Evolutionary conservation across 148 eudicot genomes (phyloP).

Genomic region (Rhododendron vialii): DNA sequence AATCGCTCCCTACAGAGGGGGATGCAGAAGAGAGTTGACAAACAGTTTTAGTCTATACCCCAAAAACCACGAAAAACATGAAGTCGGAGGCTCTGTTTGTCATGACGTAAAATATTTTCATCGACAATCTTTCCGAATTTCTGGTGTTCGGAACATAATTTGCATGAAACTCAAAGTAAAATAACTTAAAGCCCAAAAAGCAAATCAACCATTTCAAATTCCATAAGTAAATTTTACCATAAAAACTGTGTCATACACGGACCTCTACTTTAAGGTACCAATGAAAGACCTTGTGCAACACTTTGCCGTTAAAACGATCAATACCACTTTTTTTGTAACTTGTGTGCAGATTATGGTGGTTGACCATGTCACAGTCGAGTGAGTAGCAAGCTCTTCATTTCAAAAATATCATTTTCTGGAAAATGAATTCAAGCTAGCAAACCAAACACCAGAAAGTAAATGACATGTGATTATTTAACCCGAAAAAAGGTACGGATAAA

Average conservation of each 20-base stretch:
- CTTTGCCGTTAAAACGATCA: not conserved
- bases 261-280: not conserved
- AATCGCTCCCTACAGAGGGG: conserved; percentile 44
- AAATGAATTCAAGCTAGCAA: not conserved
- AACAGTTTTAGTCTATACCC: not conserved
- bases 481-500: not conserved
- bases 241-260: not conserved
- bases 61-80: not conserved
- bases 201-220: not conserved
- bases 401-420: not conserved
- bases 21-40: not conserved
- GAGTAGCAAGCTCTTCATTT: not conserved
- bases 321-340: not conserved
- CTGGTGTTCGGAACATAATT: not conserved
- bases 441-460: not conserved
- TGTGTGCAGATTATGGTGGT: not conserved
- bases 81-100: not conserved
- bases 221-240: not conserved
- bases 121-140: not conserved
- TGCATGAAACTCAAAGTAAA: not conserved
- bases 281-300: not conserved
- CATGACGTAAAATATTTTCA: not conserved
- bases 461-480: not conserved
- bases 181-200: not conserved
- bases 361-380: not conserved